Base-by-base conservation (phyloP, 2,329 filamentous ascomycete species). In the Neonectria magnoliae region DNA sequence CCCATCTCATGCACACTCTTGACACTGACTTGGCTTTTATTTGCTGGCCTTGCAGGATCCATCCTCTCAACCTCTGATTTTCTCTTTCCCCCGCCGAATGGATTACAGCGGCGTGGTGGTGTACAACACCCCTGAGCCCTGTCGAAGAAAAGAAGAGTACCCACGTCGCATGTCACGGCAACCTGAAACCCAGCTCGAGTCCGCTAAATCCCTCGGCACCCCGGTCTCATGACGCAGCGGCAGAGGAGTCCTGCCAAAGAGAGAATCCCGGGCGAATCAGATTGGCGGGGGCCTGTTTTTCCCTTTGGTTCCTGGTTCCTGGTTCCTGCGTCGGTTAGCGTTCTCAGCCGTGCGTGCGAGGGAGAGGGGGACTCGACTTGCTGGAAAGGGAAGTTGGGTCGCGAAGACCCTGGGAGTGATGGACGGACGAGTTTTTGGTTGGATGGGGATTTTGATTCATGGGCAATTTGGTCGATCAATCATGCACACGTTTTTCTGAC, bases 271-370 rank as follows among this genome's bases (percentile, higher is more conserved):
- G 25, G 47, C 47, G 47, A 51, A 51, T 51, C 47, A 51, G 47
- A 20, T 29, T 36, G 38, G n/a, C 38, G 16, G 38, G n/a, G n/a
- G 18, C 16, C 27, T 7, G 8, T 41, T 41, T 41, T 25, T 5
- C 22, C 5, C 41, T 61, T 51, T 33, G n/a, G n/a, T 25, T 25
- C n/a, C 6, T 5, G 47, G 64, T 68, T 71, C 64, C 65, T 63
- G 64, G 71, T 73, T 73, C 71, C 71, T 73, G 71, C 71, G 38
- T 73, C 66, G 68, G 60, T 29, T 71, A 65, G 57, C 48, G 58
- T 50, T 33, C 31, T 33, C 31, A 33, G n/a, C n/a, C n/a, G n/a
- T n/a, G n/a, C n/a, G 47, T 51, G 47, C n/a, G 13, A 33, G 47
- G 16, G 13, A 33, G 47, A 9, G 25, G 16, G 22, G 22, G 22